A percentile compares a stretch with the other conserved stretches of the same genome.
These are phyloP conservation scores for Pulveroboletus sp. DNA, from an alignment of 768 basidiomycete species.

Conservation along the genomic window DNA sequence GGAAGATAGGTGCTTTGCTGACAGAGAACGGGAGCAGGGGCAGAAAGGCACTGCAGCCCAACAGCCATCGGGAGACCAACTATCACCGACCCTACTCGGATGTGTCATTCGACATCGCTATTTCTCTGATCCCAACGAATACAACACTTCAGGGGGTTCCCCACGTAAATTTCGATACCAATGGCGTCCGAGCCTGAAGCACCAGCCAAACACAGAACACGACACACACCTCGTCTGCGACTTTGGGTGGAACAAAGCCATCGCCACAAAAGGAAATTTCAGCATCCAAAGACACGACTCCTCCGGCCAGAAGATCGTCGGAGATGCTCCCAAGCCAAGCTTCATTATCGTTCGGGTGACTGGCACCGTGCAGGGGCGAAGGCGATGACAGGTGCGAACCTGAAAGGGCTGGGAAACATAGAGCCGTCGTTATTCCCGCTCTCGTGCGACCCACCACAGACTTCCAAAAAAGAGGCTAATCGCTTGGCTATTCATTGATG, in stretches of 20 bases:
- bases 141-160: background rate
- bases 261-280: constrained; percentile 1
- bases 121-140: constrained; percentile 11
- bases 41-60: constrained; percentile 10
- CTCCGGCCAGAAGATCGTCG: too few relatives aligned
- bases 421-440: too few relatives aligned
- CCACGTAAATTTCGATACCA: background rate
- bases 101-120: constrained; percentile 9
- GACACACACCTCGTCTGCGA: background rate
- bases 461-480: too few relatives aligned
- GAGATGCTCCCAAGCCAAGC: too few relatives aligned
- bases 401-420: too few relatives aligned
- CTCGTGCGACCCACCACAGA: too few relatives aligned
- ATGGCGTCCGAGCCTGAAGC: background rate
- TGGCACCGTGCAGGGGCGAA: too few relatives aligned
- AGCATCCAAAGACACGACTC: background rate
- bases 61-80: constrained; percentile 7
- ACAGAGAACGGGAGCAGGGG: constrained; percentile 3
- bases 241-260: constrained; percentile 15
- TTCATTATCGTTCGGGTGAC: too few relatives aligned
- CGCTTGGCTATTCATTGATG: too few relatives aligned
- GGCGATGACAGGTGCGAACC: too few relatives aligned
- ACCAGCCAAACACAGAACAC: background rate
- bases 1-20: constrained; percentile 5
- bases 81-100: constrained; percentile 3